Percentiles rank a stretch among this genome's conserved stretches.
phyloP scores from a whole-genome alignment of 257 asterid species.

The Scutellaria galericulata region DNA sequence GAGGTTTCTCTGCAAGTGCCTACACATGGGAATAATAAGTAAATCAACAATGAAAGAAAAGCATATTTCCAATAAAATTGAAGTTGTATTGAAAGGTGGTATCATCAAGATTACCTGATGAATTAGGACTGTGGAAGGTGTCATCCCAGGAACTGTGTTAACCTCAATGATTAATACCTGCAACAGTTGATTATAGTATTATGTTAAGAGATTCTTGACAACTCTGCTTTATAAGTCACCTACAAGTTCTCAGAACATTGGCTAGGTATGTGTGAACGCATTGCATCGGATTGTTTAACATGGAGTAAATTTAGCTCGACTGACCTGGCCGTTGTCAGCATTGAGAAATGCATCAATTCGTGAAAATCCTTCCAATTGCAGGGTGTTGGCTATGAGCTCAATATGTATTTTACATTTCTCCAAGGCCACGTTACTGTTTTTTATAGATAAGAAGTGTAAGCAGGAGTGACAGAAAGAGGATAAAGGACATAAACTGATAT shows the following conservation, averaged over 20 bases:
- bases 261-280: not conserved
- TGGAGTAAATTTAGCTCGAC: conserved; percentile 25
- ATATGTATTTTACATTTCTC: conserved; percentile 66
- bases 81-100: not conserved
- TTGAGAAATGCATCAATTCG: conserved; percentile 88
- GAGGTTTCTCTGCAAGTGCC: conserved; percentile 89
- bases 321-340: conserved; percentile 84
- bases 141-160: conserved; percentile 93
- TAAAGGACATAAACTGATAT: not conserved
- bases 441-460: conserved; percentile 4
- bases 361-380: conserved; percentile 84
- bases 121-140: conserved; percentile 89
- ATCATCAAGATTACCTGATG: conserved; percentile 65
- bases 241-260: conserved; percentile 1
- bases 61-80: too few species aligned
- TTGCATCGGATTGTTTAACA: not conserved
- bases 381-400: conserved; percentile 80
- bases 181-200: conserved; percentile 13
- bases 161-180: conserved; percentile 88
- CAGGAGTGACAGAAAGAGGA: conserved; percentile 13
- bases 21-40: conserved; percentile 29
- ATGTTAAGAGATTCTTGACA: not conserved
- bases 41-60: not conserved
- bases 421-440: conserved; percentile 60
- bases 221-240: not conserved